These are phyloP conservation scores for Penicillium sp. DNA, from an alignment of 2,329 filamentous ascomycete species.

Conservation along the genomic window DNA sequence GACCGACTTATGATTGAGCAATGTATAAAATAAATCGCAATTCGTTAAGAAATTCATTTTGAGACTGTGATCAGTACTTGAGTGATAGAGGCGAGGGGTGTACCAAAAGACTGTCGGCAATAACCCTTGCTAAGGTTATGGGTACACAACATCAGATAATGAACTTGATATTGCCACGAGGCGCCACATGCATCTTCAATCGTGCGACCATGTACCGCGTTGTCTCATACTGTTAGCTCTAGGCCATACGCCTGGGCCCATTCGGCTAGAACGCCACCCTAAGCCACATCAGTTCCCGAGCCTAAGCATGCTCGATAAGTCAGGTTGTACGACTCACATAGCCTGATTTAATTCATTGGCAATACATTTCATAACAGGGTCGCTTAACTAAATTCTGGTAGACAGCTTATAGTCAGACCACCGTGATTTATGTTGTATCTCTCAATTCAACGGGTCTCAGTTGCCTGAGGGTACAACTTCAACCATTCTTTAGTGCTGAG, in stretches of 20 bases:
- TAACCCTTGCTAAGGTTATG: neutral
- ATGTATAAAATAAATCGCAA: neutral
- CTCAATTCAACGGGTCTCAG: neutral
- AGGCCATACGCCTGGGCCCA: neutral
- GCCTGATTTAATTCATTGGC: neutral
- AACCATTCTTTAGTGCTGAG: neutral
- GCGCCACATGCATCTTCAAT: neutral
- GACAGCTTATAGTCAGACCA: no score
- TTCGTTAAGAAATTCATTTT: neutral
- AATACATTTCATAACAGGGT: no score
- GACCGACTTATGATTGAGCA: neutral
- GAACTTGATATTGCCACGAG: neutral
- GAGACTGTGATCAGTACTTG: neutral
- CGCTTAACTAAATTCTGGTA: no score
- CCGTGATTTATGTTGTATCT: neutral
- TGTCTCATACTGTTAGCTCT: neutral
- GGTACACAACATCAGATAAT: neutral
- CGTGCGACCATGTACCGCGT: neutral
- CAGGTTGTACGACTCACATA: neutral
- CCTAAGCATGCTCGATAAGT: neutral
- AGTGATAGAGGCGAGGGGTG: neutral
- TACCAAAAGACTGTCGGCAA: neutral
- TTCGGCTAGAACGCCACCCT: neutral
- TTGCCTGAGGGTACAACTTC: neutral
- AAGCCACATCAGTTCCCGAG: neutral